A percentile compares a stretch with the other conserved stretches of the same genome.
These are phyloP conservation scores for Tolypocladium ovalisporum DNA, from an alignment of 2,329 filamentous ascomycete species.

Conservation along the genomic window DNA sequence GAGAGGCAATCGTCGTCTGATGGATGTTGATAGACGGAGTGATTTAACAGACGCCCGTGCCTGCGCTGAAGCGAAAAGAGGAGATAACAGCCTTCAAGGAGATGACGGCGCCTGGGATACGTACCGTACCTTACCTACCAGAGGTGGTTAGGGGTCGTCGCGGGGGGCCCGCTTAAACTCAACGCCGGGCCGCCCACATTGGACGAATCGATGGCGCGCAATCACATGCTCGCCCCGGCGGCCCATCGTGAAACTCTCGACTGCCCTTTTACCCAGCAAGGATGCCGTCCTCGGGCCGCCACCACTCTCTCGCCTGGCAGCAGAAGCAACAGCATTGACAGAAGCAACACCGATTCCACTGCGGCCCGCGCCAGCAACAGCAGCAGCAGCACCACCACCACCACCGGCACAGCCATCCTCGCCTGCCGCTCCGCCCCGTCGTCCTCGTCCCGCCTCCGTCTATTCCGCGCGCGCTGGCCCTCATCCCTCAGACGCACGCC, in stretches of 20 bases:
- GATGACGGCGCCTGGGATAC: too few species aligned
- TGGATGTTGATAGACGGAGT: neutral
- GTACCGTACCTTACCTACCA: too few species aligned
- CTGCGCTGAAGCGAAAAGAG: neutral
- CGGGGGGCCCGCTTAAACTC: neutral
- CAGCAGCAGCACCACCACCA: neutral
- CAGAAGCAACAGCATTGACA: neutral
- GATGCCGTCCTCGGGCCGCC: neutral
- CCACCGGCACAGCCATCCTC: neutral
- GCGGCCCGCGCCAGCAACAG: conserved; percentile 4
- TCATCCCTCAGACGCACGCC: neutral
- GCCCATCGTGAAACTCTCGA: conserved; percentile 4
- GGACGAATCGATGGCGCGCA: conserved; percentile 3
- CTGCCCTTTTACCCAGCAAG: neutral
- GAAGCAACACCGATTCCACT: neutral
- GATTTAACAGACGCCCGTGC: neutral
- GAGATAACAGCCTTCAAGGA: too few species aligned
- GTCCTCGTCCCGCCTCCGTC: conserved; percentile 5
- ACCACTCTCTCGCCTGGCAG: neutral
- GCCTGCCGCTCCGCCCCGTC: neutral
- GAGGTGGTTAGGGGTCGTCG: too few species aligned
- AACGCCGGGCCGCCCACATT: neutral
- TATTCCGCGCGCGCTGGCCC: conserved; percentile 7
- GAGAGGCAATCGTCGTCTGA: neutral
- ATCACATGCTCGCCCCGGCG: conserved; percentile 12